Conservation (phyloP, 176 grass and related monocot genomes). For the Chrysopogon serrulatus region DNA sequence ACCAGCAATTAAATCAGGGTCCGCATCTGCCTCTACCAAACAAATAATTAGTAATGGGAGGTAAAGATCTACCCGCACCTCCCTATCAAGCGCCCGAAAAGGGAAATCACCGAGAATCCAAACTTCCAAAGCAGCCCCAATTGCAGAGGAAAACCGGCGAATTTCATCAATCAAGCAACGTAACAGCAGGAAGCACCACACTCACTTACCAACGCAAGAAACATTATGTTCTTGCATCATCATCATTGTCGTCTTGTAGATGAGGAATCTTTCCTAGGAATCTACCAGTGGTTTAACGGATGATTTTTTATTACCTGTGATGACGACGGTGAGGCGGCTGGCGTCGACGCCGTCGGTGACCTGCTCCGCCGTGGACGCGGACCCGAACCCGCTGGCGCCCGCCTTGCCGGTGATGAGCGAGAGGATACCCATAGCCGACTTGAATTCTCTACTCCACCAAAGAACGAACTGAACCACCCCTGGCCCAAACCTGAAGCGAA, state of each 20-base stretch:
- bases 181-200: neutral
- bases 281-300: neutral
- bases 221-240: neutral
- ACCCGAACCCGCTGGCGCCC: slow-evolving; percentile 82
- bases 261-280: neutral
- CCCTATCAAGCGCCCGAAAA: neutral
- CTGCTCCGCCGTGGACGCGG: slow-evolving; percentile 76
- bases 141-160: neutral
- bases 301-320: slow-evolving; percentile 65
- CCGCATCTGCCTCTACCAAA: neutral
- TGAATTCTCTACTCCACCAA: neutral
- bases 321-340: slow-evolving; percentile 62
- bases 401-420: slow-evolving; percentile 67
- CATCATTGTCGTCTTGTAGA: neutral
- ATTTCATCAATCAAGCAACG: neutral
- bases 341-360: slow-evolving; percentile 68
- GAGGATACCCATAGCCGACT: slow-evolving; percentile 47
- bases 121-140: neutral
- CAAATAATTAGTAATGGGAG: neutral
- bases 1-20: neutral
- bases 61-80: neutral
- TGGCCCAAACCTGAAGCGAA: neutral
- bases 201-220: neutral
- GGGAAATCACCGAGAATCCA: neutral
- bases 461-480: neutral